Evolutionary conservation across 2,329 filamentous ascomycete genomes (phyloP), one percentile per base, ranked within the genome.

Genomic region (Trichoderma sp.): DNA sequence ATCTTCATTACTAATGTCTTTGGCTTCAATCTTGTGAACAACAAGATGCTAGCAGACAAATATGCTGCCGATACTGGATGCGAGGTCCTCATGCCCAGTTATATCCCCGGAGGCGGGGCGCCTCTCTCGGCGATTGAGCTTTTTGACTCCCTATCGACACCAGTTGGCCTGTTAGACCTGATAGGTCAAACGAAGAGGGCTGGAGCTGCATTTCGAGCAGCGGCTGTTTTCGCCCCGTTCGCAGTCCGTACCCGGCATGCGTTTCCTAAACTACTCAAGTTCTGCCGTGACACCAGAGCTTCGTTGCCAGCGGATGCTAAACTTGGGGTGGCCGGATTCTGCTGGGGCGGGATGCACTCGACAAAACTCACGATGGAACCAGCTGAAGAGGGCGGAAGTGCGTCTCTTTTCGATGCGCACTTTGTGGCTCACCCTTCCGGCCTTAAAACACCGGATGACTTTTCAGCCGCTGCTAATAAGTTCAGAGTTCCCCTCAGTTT

Each of bases 341-440:
- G 57, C 17, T 60, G 57, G 57, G 57, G 57, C 22, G 37, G 57
- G 10, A 60, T 60, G 57, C 57, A 60, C 27, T 60, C 57, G 7
- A 60, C 37, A 17, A 60, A 60, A 32, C 37, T 60, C 25, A 60
- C 57, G 5, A 27, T 22, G 27, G 17, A 60, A 2, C 25, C 57
- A 32, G 57, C 57, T 25, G 27, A 48, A 32, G 37, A 60, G 2
- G 37, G 37, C 6, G 35, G 37, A 17, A 48, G 2, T 7, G 10
- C 9, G 1, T 17, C 57, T 10, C 12, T 60, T 5, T 60, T 60
- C n/a, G 37, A 60, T 22, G 57, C 37, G 9, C 57, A 60, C 57
- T 60, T 60, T 22, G 57, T 60, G 39, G 57, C 37, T 32, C 57
- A 60, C 12, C 57, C 57, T 22, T 37, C 37, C 19, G 57, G 57